phyloP scores from a whole-genome alignment of 1,139 yeast species.

The Blastobotrys serpentis region DNA sequence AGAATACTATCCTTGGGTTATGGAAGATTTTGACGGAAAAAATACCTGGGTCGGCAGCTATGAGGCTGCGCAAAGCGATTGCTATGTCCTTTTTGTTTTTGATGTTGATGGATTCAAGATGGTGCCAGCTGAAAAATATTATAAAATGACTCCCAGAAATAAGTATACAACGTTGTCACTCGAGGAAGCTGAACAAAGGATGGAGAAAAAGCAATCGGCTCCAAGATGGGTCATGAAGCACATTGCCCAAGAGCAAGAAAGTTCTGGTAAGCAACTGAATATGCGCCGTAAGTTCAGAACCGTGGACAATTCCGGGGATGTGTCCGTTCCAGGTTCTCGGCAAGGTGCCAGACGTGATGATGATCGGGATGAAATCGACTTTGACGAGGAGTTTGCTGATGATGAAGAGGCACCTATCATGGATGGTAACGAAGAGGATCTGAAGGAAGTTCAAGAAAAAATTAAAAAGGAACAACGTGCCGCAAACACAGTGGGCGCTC shows the following conservation, averaged over 20 bases:
- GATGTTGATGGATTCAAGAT: conserved; percentile 87
- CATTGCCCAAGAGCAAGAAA: conserved; percentile 59
- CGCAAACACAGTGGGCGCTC: conserved; percentile 63
- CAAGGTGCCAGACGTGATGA: conserved; percentile 51
- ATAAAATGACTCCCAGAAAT: conserved; percentile 89
- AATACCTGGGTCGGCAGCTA: conserved; percentile 95
- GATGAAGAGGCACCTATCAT: conserved; percentile 98
- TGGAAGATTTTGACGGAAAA: conserved; percentile 92
- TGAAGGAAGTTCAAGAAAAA: conserved; percentile 82
- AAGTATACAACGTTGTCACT: conserved; percentile 89
- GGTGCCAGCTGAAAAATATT: conserved; percentile 94
- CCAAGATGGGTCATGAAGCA: conserved; percentile 98
- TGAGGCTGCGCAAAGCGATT: conserved; percentile 90
- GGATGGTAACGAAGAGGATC: conserved; percentile 96
- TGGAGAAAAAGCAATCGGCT: conserved; percentile 74
- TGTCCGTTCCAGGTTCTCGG: neutral
- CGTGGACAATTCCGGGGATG: conserved; percentile 48
- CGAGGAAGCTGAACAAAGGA: conserved; percentile 94
- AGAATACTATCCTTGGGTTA: conserved; percentile 96
- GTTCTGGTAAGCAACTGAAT: conserved; percentile 23
- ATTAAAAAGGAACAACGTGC: conserved; percentile 87
- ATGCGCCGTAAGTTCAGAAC: conserved; percentile 47
- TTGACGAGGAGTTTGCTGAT: conserved; percentile 95
- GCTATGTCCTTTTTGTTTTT: conserved; percentile 80
- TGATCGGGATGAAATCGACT: conserved; percentile 90